Percentiles rank a stretch among this genome's conserved stretches.
These are phyloP conservation scores for Rhodosorus marinus DNA, from an alignment of 23 red algal species.

Conservation along the genomic window DNA sequence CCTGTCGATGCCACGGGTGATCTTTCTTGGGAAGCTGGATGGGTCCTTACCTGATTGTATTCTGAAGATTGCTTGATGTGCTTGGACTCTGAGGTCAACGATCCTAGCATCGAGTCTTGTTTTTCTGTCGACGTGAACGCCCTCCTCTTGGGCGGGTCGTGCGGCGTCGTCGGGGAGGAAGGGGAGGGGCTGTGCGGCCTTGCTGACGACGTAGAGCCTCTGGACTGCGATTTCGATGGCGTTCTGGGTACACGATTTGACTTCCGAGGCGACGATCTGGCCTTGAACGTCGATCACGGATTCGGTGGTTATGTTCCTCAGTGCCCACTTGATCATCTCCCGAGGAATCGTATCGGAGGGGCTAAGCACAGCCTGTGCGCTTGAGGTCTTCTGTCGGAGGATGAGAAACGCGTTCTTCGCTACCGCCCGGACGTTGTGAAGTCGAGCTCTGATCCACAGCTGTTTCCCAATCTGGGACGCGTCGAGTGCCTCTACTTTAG, in stretches of 20 bases:
- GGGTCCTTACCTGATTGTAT: no score
- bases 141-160: slow-evolving; percentile 17
- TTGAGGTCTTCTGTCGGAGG: slow-evolving; percentile 42
- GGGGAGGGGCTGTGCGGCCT: slow-evolving; percentile 35
- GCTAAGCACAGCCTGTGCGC: slow-evolving; percentile 45
- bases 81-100: slow-evolving; percentile 69
- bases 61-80: slow-evolving; percentile 71
- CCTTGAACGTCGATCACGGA: slow-evolving; percentile 66
- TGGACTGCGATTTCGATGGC: slow-evolving; percentile 35
- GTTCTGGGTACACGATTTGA: slow-evolving; percentile 48
- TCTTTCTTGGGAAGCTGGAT: no score
- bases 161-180: slow-evolving; percentile 76
- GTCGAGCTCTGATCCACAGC: slow-evolving; percentile 77
- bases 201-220: slow-evolving; percentile 63
- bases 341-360: slow-evolving; percentile 27
- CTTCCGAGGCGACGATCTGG: slow-evolving; percentile 22
- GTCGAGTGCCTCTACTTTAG: slow-evolving; percentile 12
- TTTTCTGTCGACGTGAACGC: slow-evolving; percentile 45
- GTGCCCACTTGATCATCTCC: slow-evolving; percentile 59
- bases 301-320: slow-evolving; percentile 49
- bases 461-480: not conserved
- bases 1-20: no score
- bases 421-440: slow-evolving; percentile 37
- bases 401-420: slow-evolving; percentile 63
- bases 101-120: slow-evolving; percentile 78